phyloP scores from a whole-genome alignment of 257 asterid genomes.

The Salvia rosmarinus region DNA sequence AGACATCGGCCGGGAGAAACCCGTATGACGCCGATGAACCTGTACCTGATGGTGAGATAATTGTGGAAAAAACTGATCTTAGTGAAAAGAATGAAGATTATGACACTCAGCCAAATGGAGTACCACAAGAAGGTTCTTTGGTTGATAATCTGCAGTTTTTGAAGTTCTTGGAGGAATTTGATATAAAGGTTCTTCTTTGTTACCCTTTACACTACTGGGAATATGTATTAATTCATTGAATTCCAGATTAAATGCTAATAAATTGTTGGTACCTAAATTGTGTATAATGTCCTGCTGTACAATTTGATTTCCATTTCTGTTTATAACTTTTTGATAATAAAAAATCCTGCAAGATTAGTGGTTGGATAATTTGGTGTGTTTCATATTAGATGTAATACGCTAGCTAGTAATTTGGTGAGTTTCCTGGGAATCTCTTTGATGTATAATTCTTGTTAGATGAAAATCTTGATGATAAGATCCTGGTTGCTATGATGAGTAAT shows the following conservation, averaged over 20 bases:
- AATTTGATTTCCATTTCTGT: neutral
- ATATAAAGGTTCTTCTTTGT: conserved; percentile 44
- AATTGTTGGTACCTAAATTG: neutral
- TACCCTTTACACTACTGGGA: neutral
- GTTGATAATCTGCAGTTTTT: conserved; percentile 34
- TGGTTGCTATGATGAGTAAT: conserved; percentile 53
- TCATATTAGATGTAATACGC: neutral
- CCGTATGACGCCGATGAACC: conserved; percentile 21
- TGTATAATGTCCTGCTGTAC: neutral
- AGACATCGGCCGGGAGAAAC: conserved; percentile 34
- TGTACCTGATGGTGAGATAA: conserved; percentile 4
- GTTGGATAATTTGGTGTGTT: no score
- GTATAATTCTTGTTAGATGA: neutral
- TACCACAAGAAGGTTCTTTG: conserved; percentile 35
- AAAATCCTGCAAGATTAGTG: neutral
- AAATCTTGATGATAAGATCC: neutral
- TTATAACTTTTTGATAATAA: neutral
- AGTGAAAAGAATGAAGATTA: conserved; percentile 32
- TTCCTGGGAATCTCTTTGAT: neutral
- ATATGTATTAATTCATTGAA: neutral
- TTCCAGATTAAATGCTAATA: neutral
- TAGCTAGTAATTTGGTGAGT: neutral
- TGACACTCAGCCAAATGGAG: conserved; percentile 33
- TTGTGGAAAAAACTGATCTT: conserved; percentile 23
- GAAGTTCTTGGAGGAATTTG: conserved; percentile 47